These are phyloP conservation scores for Geotrichum klebahnii DNA, from an alignment of 1,139 yeast genomes.

Conservation along the genomic window DNA sequence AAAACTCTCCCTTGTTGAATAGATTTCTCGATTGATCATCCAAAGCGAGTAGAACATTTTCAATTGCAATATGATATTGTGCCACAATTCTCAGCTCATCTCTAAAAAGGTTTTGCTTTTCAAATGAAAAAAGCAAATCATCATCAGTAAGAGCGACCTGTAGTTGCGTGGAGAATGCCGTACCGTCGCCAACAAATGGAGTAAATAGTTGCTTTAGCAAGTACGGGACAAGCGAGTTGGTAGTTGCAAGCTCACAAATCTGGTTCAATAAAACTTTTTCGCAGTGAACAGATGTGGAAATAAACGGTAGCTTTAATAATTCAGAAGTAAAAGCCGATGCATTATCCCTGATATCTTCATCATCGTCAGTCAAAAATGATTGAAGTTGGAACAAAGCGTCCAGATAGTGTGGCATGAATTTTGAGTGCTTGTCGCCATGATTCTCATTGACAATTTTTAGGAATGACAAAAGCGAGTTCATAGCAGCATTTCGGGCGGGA, in stretches of 20 bases:
- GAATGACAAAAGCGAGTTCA: slow-evolving; percentile 45
- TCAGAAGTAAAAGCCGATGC: slow-evolving; percentile 27
- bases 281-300: slow-evolving; percentile 35
- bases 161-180: slow-evolving; percentile 22
- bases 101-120: slow-evolving; percentile 51
- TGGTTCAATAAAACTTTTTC: slow-evolving; percentile 30
- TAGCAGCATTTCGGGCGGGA: slow-evolving; percentile 48
- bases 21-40: not conserved
- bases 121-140: slow-evolving; percentile 47
- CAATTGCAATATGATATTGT: slow-evolving; percentile 6
- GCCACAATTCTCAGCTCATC: slow-evolving; percentile 31
- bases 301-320: slow-evolving; percentile 28
- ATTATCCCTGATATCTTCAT: slow-evolving; percentile 38
- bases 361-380: slow-evolving; percentile 57
- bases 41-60: not conserved
- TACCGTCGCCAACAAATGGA: slow-evolving; percentile 1
- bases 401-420: not conserved
- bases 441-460: slow-evolving; percentile 17
- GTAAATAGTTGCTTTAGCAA: slow-evolving; percentile 7
- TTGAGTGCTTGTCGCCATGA: not conserved
- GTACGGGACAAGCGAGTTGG: not conserved
- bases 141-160: slow-evolving; percentile 26
- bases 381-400: slow-evolving; percentile 37
- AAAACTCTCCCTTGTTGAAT: not conserved
- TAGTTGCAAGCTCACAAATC: slow-evolving; percentile 8